Conservation (phyloP, 2,329 filamentous ascomycete genomes). For the Dactylellina sp. region DNA sequence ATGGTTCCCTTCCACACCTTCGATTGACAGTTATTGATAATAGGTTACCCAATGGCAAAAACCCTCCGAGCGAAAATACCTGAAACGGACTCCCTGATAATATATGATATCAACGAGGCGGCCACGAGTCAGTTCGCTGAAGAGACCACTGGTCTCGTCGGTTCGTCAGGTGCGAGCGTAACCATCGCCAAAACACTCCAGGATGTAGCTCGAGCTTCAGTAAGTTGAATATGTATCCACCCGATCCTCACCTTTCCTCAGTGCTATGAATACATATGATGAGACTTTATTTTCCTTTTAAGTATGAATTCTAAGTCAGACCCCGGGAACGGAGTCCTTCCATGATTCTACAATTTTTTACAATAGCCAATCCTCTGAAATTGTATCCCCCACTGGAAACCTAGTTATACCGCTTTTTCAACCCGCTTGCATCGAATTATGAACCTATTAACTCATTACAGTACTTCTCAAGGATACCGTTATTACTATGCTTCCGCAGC, state of each 20-base stretch:
- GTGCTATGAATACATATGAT: conserved; percentile 64
- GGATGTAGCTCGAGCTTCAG: conserved; percentile 75
- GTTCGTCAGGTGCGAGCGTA: conserved; percentile 66
- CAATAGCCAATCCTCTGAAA: conserved; percentile 82
- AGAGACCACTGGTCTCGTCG: conserved; percentile 65
- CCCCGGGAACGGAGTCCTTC: conserved; percentile 67
- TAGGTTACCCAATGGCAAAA: conserved; percentile 76
- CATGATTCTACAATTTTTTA: conserved; percentile 72
- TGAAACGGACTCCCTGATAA: conserved; percentile 71
- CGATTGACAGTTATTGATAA: neutral
- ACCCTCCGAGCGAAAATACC: conserved; percentile 77
- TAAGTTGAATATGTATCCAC: conserved; percentile 66
- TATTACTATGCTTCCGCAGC: conserved; percentile 89
- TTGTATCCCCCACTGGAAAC: conserved; percentile 57
- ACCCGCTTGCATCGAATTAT: conserved; percentile 57
- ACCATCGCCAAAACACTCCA: conserved; percentile 70
- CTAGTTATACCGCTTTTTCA: conserved; percentile 4
- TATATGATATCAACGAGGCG: conserved; percentile 75
- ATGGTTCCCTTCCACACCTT: neutral
- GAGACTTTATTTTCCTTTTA: conserved; percentile 65
- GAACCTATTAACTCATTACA: conserved; percentile 48
- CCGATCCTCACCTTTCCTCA: conserved; percentile 9
- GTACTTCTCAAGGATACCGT: conserved; percentile 75
- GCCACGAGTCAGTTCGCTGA: conserved; percentile 70
- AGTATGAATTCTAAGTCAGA: conserved; percentile 80